These are phyloP conservation scores for Cystofilobasidium macerans DNA, from an alignment of 768 basidiomycete genomes.

Conservation along the genomic window DNA sequence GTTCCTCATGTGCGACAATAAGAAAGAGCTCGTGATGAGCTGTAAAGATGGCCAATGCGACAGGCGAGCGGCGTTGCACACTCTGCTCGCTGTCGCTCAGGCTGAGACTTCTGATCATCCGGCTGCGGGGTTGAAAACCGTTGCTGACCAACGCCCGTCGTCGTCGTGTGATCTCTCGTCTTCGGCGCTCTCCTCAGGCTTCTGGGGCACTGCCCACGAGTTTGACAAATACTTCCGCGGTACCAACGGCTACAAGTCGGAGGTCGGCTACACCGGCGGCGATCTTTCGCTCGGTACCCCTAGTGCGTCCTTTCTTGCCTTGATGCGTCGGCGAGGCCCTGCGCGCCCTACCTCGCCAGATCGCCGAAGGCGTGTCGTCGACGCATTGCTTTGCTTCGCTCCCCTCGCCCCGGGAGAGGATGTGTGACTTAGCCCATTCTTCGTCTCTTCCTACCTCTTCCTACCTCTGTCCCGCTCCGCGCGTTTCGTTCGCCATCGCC, in stretches of 20 bases:
- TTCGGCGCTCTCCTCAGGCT: not conserved
- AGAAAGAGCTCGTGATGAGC: no score
- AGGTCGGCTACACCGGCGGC: conserved; percentile 20
- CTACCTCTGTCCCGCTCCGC: not conserved
- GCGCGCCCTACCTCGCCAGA: no score
- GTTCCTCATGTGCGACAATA: no score
- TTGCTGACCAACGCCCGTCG: conserved; percentile 17
- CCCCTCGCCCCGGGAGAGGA: not conserved
- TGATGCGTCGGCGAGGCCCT: no score
- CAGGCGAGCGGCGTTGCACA: not conserved
- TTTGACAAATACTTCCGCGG: conserved; percentile 11
- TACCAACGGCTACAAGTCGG: conserved; percentile 4
- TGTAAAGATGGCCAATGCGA: not conserved
- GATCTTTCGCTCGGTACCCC: not conserved
- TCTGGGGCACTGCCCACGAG: conserved; percentile 9
- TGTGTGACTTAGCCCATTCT: conserved; percentile 11
- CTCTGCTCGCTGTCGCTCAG: not conserved
- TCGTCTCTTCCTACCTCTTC: not conserved
- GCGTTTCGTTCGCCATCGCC: no score
- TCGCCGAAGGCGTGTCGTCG: no score
- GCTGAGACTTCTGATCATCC: not conserved
- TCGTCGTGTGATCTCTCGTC: not conserved
- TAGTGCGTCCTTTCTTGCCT: conserved; percentile 6
- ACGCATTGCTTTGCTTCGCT: not conserved
- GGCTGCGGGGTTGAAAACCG: not conserved